Base-by-base conservation (phyloP, 768 basidiomycete genomes). In the Pleurotus citrinopileatus region DNA sequence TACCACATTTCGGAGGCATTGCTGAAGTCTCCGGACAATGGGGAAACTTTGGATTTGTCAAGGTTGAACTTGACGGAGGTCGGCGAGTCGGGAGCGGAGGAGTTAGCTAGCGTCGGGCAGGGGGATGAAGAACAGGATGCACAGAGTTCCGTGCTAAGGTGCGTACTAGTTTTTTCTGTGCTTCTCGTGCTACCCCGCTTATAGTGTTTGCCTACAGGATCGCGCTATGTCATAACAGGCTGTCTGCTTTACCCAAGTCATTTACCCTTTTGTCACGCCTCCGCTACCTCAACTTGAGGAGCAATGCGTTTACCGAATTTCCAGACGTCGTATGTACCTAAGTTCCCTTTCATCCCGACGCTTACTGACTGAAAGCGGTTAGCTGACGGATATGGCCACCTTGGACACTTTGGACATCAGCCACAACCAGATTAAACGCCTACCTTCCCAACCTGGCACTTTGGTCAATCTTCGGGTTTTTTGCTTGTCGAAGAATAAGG, bases 351-450 rank as follows among this genome's bases (percentile, higher is more conserved):
- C 55, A 45, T 44, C 28, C 32, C 53, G 10, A 28, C 12, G 36
- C 44, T 27, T 22, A 12, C 38, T 45, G 29, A 54, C 17, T 47
- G 57, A 36, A 28, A 36, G 13, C 40, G 10, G 60, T 43, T 57
- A 96, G 94, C 76, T 97, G 40, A 92, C 90, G 42, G 73, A 83
- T 15, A 84, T 98, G 73, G 83, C 87, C 2, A 87, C 87, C 4
- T 77, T 99, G 52, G 96, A 99, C 70, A 96, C 94, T 55, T 74
- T 99, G 58, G 97, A 99, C 68, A 80, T 99, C 38, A 94, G 92
- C 59, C 85, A 91, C 59, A 99, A 99, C 73, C 91, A 87, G 70
- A 82, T 99, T 60, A 86, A 81, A 65, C 73, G 77, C 45, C 73
- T 98, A 19, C 97, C 97, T 9, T 70, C 80, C 3, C 78, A 85